Evolutionary conservation across 2,329 filamentous ascomycete species (phyloP).

Genomic region (Calcarisporium arbuscula): DNA sequence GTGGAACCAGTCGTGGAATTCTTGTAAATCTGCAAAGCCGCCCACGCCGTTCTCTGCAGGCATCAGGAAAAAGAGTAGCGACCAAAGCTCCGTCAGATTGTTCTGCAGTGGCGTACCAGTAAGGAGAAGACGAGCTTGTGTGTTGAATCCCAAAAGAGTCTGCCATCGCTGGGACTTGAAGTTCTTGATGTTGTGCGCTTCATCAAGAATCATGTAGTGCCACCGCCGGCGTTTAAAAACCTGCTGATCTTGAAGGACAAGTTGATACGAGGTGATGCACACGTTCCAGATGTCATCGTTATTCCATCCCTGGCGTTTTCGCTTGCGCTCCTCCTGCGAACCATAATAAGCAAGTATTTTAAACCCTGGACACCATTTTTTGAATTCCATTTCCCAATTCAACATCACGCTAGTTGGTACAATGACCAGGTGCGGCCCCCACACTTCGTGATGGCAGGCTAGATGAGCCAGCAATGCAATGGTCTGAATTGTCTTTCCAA

Average conservation of each 20-base stretch:
- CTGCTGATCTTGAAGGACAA: conserved; percentile 88
- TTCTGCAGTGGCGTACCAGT: conserved; percentile 96
- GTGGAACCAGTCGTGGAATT: conserved; percentile 94
- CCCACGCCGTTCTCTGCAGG: conserved; percentile 82
- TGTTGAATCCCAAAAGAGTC: conserved; percentile 88
- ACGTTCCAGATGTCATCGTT: conserved; percentile 95
- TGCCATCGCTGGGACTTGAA: conserved; percentile 98
- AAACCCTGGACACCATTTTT: conserved; percentile 97
- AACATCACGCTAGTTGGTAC: conserved; percentile 98
- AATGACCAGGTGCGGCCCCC: conserved; percentile 93
- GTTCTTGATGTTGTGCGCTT: conserved; percentile 99
- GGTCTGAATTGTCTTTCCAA: conserved; percentile 97
- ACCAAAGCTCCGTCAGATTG: conserved; percentile 95
- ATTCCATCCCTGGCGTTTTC: conserved; percentile 88
- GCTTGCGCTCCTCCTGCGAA: conserved; percentile 81
- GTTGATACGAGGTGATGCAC: conserved; percentile 94
- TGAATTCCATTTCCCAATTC: conserved; percentile 99
- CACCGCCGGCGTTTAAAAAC: conserved; percentile 88
- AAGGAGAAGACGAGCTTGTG: conserved; percentile 75
- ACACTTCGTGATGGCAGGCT: conserved; percentile 81
- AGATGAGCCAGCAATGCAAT: conserved; percentile 90
- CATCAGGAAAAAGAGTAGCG: conserved; percentile 91
- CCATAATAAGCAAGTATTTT: conserved; percentile 98
- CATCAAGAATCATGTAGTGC: conserved; percentile 98
- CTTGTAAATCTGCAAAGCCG: conserved; percentile 88